Conservation (phyloP, 2,329 filamentous ascomycete species). For the Arthrobotrys sphaeroides region DNA sequence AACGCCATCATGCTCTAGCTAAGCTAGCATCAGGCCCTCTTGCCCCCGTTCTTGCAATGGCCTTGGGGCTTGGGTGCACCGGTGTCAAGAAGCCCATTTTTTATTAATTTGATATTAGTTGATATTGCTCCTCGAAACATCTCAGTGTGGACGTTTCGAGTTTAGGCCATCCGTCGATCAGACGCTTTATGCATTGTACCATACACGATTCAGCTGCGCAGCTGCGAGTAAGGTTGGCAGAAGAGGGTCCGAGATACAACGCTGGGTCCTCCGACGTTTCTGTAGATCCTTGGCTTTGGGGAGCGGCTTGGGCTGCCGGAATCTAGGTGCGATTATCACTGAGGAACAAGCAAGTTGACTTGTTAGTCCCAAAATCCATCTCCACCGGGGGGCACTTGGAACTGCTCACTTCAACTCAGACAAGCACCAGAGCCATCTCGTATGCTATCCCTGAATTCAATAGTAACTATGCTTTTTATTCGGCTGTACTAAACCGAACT, state of each 20-base stretch:
- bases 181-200: slow-evolving; percentile 1
- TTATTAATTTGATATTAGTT: neutral
- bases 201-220: slow-evolving; percentile 5
- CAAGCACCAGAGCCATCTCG: slow-evolving; percentile 9
- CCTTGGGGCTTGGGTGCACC: neutral
- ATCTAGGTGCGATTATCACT: neutral
- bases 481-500: slow-evolving; percentile 31
- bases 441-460: slow-evolving; percentile 26
- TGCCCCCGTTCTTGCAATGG: neutral
- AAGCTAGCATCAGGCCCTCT: slow-evolving; percentile 2
- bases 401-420: slow-evolving; percentile 16
- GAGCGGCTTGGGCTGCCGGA: slow-evolving; percentile 3
- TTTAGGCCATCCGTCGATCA: slow-evolving; percentile 29
- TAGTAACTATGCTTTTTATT: slow-evolving; percentile 9
- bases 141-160: neutral
- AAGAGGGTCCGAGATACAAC: slow-evolving; percentile 32
- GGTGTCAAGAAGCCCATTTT: neutral
- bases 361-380: neutral
- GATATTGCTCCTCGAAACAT: neutral
- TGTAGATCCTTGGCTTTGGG: slow-evolving; percentile 23
- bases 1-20: slow-evolving; percentile 3
- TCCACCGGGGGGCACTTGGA: slow-evolving; percentile 5
- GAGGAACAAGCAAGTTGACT: slow-evolving; percentile 27
- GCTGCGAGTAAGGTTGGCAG: slow-evolving; percentile 11
- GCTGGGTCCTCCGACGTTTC: neutral